Evolutionary conservation across 1,284 basidiomycete species (phyloP), one percentile per base, ranked within the genome.

Genomic region (Apiotrichum gamsii): DNA sequence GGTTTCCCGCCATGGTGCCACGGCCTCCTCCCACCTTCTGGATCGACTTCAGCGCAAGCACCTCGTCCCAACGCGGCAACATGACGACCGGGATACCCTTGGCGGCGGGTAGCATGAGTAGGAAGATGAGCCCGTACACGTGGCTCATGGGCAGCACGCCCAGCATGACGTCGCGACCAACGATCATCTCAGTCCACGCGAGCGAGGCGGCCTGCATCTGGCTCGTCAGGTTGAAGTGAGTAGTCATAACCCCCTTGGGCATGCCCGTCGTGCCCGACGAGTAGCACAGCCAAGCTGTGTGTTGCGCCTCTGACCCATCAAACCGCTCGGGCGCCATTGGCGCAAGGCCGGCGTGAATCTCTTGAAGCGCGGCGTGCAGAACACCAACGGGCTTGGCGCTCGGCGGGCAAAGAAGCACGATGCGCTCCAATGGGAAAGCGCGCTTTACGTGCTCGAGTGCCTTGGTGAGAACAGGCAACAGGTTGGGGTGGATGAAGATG

Each of bases 1-100:
- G n/a, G n/a, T n/a, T n/a, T n/a, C n/a, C n/a, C n/a, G 69, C 24
- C 0, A 78, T 20, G 9, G 21, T 35, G 34, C 19, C 67, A 2
- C 83, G 83, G 6, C 70, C 61, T 3, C 75, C 69, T 39, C 87
- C 67, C 0, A 84, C 80, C 49, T 81, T 79, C 39, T 82, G 84
- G n/a, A 88, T 89, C 20, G 76, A 72, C 10, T 77, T 75, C 3
- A 89, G 81, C 52, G 90, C 84, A n/a, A 55, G 42, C 8, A 58
- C 57, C 39, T 70, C 66, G 29, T 67, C 65, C 66, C 89, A 93
- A n/a, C 79, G 79, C 0, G 81, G 75, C 62, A 86, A 78, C 40
- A 94, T 70, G 28, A 88, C 78, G 4, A 83, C 75, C 0, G 84
- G 78, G 0, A 78, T 68, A 2, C 83, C 84, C 8, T 72, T 62